Evolutionary conservation across 345 rosid genomes (phyloP).

Genomic region (Excoecaria agallocha): DNA sequence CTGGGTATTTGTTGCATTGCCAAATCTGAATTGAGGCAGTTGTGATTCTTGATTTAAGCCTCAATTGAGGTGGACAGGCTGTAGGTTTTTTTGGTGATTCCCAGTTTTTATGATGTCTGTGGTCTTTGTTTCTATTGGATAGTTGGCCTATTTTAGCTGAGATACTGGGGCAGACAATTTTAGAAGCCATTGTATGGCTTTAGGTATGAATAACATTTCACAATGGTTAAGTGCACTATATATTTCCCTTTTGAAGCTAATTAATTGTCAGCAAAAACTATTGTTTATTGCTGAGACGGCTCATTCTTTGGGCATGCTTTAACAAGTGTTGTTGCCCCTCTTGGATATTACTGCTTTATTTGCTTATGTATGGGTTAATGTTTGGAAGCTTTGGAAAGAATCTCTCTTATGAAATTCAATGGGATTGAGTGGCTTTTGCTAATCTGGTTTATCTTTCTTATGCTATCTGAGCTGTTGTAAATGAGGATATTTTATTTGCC

Average conservation of each 20-base stretch:
- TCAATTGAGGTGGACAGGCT: neutral
- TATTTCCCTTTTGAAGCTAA: neutral
- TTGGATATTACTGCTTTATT: neutral
- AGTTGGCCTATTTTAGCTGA: neutral
- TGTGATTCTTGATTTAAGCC: neutral
- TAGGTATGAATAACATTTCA: neutral
- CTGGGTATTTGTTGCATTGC: neutral
- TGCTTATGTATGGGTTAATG: neutral
- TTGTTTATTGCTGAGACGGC: neutral
- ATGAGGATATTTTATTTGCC: neutral
- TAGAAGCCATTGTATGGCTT: neutral
- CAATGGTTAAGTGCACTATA: neutral
- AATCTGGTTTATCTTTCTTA: neutral
- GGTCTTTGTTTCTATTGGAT: neutral
- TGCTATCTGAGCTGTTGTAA: neutral
- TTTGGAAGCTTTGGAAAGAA: too few species aligned
- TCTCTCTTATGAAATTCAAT: neutral
- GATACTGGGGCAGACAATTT: neutral
- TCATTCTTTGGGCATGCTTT: neutral
- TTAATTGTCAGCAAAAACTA: neutral
- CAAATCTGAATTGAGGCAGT: neutral
- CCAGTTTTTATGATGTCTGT: neutral
- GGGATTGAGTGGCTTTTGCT: neutral
- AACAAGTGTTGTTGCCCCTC: neutral
- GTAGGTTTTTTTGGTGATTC: neutral